Conservation (phyloP, 805 yeast species). For the Hanseniaspora hatyaiensis region DNA sequence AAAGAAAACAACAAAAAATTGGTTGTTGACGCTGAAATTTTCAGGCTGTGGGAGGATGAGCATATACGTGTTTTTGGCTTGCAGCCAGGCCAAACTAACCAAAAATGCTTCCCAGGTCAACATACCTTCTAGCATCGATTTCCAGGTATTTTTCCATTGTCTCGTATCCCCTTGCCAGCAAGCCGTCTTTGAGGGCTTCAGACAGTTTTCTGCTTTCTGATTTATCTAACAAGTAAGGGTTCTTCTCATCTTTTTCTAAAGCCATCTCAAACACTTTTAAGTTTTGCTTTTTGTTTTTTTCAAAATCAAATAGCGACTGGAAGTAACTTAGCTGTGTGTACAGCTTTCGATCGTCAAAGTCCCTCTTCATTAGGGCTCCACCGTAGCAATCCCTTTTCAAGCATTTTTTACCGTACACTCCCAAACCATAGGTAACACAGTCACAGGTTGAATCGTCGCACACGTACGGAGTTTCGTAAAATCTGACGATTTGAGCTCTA, state of each 20-base stretch:
- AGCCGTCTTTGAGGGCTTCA: slow-evolving; percentile 39
- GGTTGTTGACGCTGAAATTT: too few relatives aligned
- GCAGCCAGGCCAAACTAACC: too few relatives aligned
- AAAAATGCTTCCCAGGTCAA: slow-evolving; percentile 51
- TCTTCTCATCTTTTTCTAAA: slow-evolving; percentile 26
- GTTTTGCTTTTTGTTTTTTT: slow-evolving; percentile 50
- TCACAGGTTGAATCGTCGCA: slow-evolving; percentile 86
- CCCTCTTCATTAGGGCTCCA: slow-evolving; percentile 48
- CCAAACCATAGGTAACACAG: slow-evolving; percentile 64
- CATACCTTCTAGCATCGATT: slow-evolving; percentile 81
- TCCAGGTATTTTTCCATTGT: slow-evolving; percentile 62
- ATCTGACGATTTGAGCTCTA: slow-evolving; percentile 55
- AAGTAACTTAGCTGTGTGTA: slow-evolving; percentile 79
- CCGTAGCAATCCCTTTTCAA: slow-evolving; percentile 56
- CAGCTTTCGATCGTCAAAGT: slow-evolving; percentile 64
- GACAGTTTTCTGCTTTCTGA: slow-evolving; percentile 62
- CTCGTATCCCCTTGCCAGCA: slow-evolving; percentile 31
- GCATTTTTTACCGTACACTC: slow-evolving; percentile 83
- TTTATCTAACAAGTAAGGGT: slow-evolving; percentile 23
- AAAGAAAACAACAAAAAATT: not conserved
- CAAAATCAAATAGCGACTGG: slow-evolving; percentile 67
- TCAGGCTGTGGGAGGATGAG: too few relatives aligned
- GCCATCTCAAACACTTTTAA: slow-evolving; percentile 43
- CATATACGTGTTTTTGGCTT: too few relatives aligned
- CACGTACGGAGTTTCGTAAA: slow-evolving; percentile 73